Base-by-base conservation (phyloP, 495 filamentous ascomycete species). In the Aspergillus panamensis region DNA sequence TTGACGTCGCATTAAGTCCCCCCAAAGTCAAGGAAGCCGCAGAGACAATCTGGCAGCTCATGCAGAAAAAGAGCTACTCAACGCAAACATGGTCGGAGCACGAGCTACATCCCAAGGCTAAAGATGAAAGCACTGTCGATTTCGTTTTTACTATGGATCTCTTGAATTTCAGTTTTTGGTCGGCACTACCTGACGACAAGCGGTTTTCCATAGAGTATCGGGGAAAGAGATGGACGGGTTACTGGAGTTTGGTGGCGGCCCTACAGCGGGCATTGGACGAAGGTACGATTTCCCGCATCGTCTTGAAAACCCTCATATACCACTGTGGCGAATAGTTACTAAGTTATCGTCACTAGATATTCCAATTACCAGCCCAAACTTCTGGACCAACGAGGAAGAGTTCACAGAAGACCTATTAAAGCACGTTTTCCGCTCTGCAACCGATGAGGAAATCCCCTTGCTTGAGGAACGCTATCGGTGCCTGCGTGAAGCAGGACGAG, bases 71-170 rank as follows among this genome's bases (percentile, higher is more conserved):
- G 60, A 70, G 78, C 16, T 98, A 94, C 74, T 92, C 88, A 8
- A 89, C 89, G 0, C 83, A 85, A 53, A 87, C 82, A 6, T 98
- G 94, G 94, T 85, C 89, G 7, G 77, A 85, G 55, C 93, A 96
- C 71, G 90, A 93, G 61, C 74, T 97, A n/a, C 94, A 98, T 65
- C 94, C 94, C 10, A 84, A 91, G 61, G 59, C 81, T 10, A 89
- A 88, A 57, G 83, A 94, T 64, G 86, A 89, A 63, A 82, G 73
- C 37, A 89, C 89, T 0, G 83, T 96, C 10, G 84, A 90, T 59
- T 97, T 97, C 66, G 91, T 98, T 48, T 97, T 98, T 69, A 88
- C 88, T 13, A 95, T 97, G 91, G 94, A 98, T 67, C 69, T 98
- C 13, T 76, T 98, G 54, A 98, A 98, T 68, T 98, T 97, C 65